These are phyloP conservation scores for Saccharum spontaneum DNA, from an alignment of 176 grass and related monocot species.

Conservation along the genomic window DNA sequence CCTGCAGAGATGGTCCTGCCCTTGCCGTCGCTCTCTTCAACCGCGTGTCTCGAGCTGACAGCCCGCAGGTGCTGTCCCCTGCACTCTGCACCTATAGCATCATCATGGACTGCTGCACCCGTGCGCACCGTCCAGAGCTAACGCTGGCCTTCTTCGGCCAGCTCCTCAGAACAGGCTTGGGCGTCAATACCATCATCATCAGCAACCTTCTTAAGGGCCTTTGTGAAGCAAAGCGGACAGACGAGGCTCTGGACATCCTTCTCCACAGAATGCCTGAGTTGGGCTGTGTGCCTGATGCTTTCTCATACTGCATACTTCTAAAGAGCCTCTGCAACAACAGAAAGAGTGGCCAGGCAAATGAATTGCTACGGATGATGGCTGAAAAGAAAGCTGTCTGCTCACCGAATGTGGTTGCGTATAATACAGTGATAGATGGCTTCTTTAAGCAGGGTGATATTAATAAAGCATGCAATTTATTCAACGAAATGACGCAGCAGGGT, in stretches of 20 bases:
- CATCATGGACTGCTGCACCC: constrained; percentile 37
- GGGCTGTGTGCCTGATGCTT: neutral
- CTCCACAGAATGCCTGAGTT: constrained; percentile 33
- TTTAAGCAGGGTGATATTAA: constrained; percentile 1
- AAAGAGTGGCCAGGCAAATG: neutral
- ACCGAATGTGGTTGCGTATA: neutral
- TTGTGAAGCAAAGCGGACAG: constrained; percentile 5
- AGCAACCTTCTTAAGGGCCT: constrained; percentile 2
- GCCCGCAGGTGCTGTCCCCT: neutral
- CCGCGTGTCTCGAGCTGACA: neutral
- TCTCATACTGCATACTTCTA: constrained; percentile 17
- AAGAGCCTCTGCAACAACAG: constrained; percentile 8
- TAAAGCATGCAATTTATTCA: neutral
- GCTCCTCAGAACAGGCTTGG: constrained; percentile 4
- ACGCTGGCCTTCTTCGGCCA: constrained; percentile 3
- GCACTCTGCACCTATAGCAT: neutral
- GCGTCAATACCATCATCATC: neutral
- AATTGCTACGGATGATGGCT: constrained; percentile 24
- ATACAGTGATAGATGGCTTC: constrained; percentile 1
- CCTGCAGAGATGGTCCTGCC: neutral
- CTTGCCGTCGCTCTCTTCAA: constrained; percentile 21
- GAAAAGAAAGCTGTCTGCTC: neutral
- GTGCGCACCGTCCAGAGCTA: neutral
- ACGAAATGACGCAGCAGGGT: constrained; percentile 20
- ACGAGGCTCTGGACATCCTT: neutral